These are phyloP conservation scores for Gremmenia infestans DNA, from an alignment of 2,329 filamentous ascomycete species.

Conservation along the genomic window DNA sequence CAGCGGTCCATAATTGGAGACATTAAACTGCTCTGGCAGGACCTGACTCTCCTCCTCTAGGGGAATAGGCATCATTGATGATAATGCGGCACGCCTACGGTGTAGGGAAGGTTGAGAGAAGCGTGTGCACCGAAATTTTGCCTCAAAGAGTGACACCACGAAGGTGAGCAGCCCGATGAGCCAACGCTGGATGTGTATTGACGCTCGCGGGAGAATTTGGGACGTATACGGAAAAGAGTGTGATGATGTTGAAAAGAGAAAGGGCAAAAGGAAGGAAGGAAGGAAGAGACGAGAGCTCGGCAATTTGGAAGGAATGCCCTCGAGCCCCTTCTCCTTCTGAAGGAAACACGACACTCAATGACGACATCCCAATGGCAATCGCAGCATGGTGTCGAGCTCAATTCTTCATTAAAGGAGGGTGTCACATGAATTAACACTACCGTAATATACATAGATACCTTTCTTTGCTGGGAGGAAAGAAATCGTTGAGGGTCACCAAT, in stretches of 20 bases:
- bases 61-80: background rate
- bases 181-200: too few relatives aligned
- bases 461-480: too few relatives aligned
- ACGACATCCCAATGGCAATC: background rate
- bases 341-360: background rate
- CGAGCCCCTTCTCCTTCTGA: background rate
- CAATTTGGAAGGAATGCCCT: background rate
- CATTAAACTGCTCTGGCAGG: background rate
- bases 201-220: background rate
- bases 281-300: background rate
- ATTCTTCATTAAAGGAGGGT: background rate
- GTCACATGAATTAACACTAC: too few relatives aligned
- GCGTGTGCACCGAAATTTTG: background rate
- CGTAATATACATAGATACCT: too few relatives aligned
- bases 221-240: background rate
- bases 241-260: background rate
- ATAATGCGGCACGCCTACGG: background rate
- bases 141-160: background rate
- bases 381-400: background rate
- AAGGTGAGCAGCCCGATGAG: too few relatives aligned
- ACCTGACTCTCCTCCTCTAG: conserved; percentile 11
- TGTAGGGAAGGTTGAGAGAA: background rate
- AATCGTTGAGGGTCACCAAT: too few relatives aligned
- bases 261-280: background rate
- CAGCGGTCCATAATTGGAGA: too few relatives aligned